Evolutionary conservation across 352 stramenopile genomes (phyloP), one percentile per base, ranked within the genome.

Genomic region (Pythium scleroteichum): DNA sequence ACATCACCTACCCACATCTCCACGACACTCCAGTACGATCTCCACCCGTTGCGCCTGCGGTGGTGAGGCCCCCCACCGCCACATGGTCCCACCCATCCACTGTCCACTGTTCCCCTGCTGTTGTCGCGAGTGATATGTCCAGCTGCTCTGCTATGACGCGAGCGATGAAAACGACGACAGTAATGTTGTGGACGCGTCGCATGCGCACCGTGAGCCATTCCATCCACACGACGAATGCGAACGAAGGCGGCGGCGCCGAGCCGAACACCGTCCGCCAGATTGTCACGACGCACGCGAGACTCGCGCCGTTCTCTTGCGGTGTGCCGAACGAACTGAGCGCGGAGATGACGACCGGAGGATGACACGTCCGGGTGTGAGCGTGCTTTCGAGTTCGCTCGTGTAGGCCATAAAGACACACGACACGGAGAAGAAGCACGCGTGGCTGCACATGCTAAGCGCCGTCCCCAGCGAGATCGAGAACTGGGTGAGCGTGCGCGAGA

Each of bases 131-230:
- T 1, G 76, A 79, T 71, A 87, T 77, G 38, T 87, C 77, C 17
- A 89, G 63, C 35, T 89, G 75, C 51, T 88, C 79, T 5, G 77
- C 79, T 49, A 88, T 69, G 39, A 89, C 78, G 13, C 77, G 72
- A 12, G 77, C 76, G 32, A 85, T 80, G 57, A 86, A 82, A 8
- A 71, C 72, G 20, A 79, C 65, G 22, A 79, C 60, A 22, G 83
- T 69, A 46, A 85, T 72, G 66, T 88, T 88, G 46, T 76, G 73
- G 14, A 73, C 76, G 38, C 76, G 76, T 2, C 76, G 74, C 22
- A 88, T 68, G 38, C 78, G 78, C 71, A 69, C 54, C 41, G 76
- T 73, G 44, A 75, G 56, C 76, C 76, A 86, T 55, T 88, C 74
- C 62, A 77, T 72, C 9, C 59, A 64, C n/a, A 62, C 54, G 27